Evolutionary conservation across 2,329 filamentous ascomycete species (phyloP), one percentile per base, ranked within the genome.

Genomic region (Monilinia laxa): DNA sequence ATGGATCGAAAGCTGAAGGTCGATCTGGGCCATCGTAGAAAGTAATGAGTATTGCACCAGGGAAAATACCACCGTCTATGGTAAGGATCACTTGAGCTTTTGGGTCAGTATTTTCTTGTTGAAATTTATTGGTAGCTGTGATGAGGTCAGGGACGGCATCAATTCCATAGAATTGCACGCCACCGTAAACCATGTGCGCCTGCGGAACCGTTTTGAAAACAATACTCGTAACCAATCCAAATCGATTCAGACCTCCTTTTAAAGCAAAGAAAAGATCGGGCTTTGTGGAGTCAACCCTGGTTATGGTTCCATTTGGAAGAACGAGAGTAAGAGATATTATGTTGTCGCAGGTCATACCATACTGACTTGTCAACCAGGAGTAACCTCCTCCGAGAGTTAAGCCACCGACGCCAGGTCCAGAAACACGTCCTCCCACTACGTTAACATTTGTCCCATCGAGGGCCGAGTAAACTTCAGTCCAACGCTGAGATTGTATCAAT

Each of bases 321-420:
- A 77, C 73, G 6, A 73, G 71, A 25, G 67, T 71, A 51, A 53
- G 68, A 31, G 70, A 65, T 20, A 59, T 28, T n/a, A 71, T 52
- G 2, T 76, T 77, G 20, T 80, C 77, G 62, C 74, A 76, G 4
- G 79, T 78, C 14, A 79, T 65, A 6, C 73, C 69, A n/a, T 74
- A 62, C 73, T 68, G 69, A 28, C 78, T 3, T 67, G 64, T 71
- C 6, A 66, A 57, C 65, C 71, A 69, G 72, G 75, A 71, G 80
- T 78, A 76, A 9, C 66, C 69, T 2, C 71, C 72, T 57, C 78
- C 77, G 47, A 78, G 78, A 20, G 73, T 78, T 18, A 75, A 75
- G 31, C 77, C 78, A 18, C 68, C 70, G 62, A 79, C 68, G 28
- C 78, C 73, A 10, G 64, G 68, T 35, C 57, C 73, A 73, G 70